These are phyloP conservation scores for Alternaria arbusti DNA, from an alignment of 2,329 filamentous ascomycete genomes.

Conservation along the genomic window DNA sequence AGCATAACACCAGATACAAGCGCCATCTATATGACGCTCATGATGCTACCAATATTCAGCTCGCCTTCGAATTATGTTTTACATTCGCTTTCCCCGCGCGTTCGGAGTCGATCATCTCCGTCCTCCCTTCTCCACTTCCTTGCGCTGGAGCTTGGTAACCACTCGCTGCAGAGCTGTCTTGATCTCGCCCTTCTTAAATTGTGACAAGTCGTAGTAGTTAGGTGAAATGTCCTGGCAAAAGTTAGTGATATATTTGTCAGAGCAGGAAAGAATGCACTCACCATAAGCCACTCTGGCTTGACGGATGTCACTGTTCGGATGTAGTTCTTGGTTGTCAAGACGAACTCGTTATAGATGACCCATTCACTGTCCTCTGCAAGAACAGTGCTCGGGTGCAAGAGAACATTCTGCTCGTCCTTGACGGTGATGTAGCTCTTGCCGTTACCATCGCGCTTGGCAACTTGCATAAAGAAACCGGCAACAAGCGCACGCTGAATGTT, in stretches of 20 bases:
- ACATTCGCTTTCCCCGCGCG: background rate
- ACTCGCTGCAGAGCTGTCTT: slow-evolving; percentile 68
- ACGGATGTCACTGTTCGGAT: slow-evolving; percentile 92
- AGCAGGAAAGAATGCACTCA: slow-evolving; percentile 54
- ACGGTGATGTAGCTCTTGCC: slow-evolving; percentile 94
- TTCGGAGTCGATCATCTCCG: background rate
- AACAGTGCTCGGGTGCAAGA: slow-evolving; percentile 92
- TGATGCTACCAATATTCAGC: background rate
- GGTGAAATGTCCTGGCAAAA: slow-evolving; percentile 81
- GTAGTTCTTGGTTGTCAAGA: slow-evolving; percentile 97
- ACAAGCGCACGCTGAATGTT: slow-evolving; percentile 94
- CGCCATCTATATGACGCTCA: background rate
- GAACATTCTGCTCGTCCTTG: slow-evolving; percentile 93
- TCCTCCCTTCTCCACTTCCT: slow-evolving; percentile 48
- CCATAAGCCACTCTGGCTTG: slow-evolving; percentile 91
- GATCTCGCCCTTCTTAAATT: slow-evolving; percentile 85
- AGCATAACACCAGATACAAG: background rate
- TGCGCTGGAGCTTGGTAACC: slow-evolving; percentile 61
- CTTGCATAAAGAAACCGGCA: slow-evolving; percentile 99
- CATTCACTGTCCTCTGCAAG: slow-evolving; percentile 89
- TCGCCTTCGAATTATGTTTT: background rate
- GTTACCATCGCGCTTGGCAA: slow-evolving; percentile 87
- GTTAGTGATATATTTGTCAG: slow-evolving; percentile 11
- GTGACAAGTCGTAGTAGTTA: slow-evolving; percentile 84
- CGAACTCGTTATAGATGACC: slow-evolving; percentile 98